phyloP scores from a whole-genome alignment of 176 grass and related monocot genomes.

The Eremochloa ophiuroides region DNA sequence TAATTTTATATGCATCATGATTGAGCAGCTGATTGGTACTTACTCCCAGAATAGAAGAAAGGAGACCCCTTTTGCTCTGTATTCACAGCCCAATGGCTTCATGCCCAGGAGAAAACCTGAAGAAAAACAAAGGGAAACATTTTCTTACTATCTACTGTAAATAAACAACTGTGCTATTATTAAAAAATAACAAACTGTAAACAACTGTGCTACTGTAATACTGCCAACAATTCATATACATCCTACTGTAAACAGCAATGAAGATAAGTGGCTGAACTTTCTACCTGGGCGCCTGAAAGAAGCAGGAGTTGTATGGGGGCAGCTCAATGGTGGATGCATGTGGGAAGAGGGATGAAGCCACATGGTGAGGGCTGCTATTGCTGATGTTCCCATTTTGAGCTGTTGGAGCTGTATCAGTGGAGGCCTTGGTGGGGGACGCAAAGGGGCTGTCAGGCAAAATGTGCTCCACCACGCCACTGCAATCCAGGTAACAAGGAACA shows the following conservation, averaged over 20 bases:
- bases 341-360: constrained; percentile 54
- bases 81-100: constrained; percentile 84
- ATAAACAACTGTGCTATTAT: neutral
- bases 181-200: too few species aligned
- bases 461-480: constrained; percentile 64
- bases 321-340: constrained; percentile 48
- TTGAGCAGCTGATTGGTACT: constrained; percentile 24
- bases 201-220: neutral
- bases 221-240: neutral
- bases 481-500: constrained; percentile 30
- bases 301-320: constrained; percentile 68
- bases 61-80: constrained; percentile 19
- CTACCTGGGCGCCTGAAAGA: constrained; percentile 88
- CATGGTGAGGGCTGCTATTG: constrained; percentile 30
- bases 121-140: neutral
- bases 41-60: constrained; percentile 45
- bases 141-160: neutral
- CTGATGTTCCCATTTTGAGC: constrained; percentile 1
- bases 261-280: neutral
- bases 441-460: constrained; percentile 80
- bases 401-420: neutral
- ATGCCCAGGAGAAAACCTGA: constrained; percentile 74
- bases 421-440: constrained; percentile 62
- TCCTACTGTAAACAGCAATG: neutral
- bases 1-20: constrained; percentile 24